Evolutionary conservation across 2,329 filamentous ascomycete genomes (phyloP), one percentile per base, ranked within the genome.

Genomic region (Microcyclosporella mali): DNA sequence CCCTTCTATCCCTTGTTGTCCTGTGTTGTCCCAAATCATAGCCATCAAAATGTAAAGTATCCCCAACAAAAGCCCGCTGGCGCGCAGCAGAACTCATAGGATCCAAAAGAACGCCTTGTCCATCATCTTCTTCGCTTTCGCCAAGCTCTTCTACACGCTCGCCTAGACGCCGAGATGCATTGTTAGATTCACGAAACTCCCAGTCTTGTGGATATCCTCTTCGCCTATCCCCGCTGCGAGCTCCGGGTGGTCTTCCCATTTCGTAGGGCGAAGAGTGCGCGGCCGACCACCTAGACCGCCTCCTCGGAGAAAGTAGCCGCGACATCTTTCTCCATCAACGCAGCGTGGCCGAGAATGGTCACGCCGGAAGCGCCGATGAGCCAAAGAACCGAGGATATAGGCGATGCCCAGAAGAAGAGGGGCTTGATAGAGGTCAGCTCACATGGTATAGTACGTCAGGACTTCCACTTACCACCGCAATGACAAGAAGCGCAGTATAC

Each of bases 261-360:
- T 75, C 83, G 86, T 89, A 60, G 60, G 63, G 88, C 88, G 84
- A 82, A 76, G 73, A 72, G 70, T 77, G 90, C 85, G 92, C 92
- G 90, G 90, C 88, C 90, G 92, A 97, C 89, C 89, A 94, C 79
- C 82, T 97, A 98, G 85, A 98, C 92, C 89, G 92, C 90, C 90
- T 98, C 92, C 89, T 94, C 92, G 78, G 90, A 95, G 95, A 98
- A 98, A 95, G 89, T 89, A 89, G 94, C 90, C 82, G 97, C 92
- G 75, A 97, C 52, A 42, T 55, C 52, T 49, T 55, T 55, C 46
- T 55, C 52, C 50, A 55, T 50, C 34, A 55, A 47, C 32, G 50
- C 47, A 16, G 92, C 92, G 72, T 98, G 92, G 70, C 92, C 92
- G 56, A 97, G 74, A 56, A 97, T 94, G 65, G 83, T 86, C 66